Percentiles rank a stretch among this genome's conserved stretches.
Conservation (phyloP, 306 rosid genomes). For the Oemleria cerasiformis region DNA sequence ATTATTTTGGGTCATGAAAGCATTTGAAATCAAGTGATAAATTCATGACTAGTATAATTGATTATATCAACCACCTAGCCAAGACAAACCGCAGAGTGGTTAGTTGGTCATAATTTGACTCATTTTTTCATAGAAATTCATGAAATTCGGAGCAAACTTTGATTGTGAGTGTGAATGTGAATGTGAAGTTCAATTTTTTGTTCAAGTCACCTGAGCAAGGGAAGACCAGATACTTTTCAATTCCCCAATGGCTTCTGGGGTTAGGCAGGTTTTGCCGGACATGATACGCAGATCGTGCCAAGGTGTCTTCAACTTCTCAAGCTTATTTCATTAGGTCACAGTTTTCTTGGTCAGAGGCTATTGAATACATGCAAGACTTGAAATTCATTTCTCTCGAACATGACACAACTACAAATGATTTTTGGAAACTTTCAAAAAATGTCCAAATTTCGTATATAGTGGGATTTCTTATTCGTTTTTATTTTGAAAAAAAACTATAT, state of each 20-base stretch:
- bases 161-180: neutral
- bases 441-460: too few species aligned
- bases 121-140: neutral
- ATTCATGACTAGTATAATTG: neutral
- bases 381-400: neutral
- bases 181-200: neutral
- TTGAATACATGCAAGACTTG: neutral
- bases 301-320: neutral
- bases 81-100: neutral
- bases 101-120: neutral
- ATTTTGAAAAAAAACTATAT: too few species aligned
- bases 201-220: neutral
- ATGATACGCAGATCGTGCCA: neutral
- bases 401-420: neutral
- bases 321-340: neutral
- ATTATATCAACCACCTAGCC: neutral
- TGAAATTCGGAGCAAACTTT: neutral
- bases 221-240: neutral
- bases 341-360: neutral
- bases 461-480: too few species aligned
- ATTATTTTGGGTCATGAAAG: too few species aligned
- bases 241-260: neutral
- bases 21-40: neutral
- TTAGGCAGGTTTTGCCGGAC: neutral
- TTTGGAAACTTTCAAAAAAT: too few species aligned